phyloP scores from a whole-genome alignment of 306 rosid genomes.

The Casuarina cunninghamiana region DNA sequence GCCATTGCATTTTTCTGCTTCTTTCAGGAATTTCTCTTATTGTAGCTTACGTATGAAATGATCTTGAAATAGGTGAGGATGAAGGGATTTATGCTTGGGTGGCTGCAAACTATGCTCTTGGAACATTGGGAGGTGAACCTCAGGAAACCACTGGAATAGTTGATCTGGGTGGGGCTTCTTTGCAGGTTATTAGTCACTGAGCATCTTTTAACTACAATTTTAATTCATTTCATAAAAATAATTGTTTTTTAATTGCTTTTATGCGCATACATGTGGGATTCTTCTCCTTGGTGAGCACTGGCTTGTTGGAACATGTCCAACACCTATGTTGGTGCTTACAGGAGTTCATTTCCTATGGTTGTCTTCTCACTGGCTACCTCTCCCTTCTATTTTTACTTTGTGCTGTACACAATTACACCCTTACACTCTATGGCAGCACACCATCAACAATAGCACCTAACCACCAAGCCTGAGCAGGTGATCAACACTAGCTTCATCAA shows the following conservation, averaged over 20 bases:
- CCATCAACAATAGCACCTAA: too few relatives aligned
- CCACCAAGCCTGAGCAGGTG: too few relatives aligned
- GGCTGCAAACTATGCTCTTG: conserved; percentile 55
- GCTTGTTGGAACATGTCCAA: neutral
- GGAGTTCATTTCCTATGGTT: neutral
- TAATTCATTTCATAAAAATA: neutral
- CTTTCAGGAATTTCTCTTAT: neutral
- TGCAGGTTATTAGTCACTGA: conserved; percentile 51
- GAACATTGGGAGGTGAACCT: conserved; percentile 48
- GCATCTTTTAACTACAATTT: conserved; percentile 4
- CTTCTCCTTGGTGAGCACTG: neutral
- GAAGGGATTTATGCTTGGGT: conserved; percentile 57
- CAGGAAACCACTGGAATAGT: conserved; percentile 49
- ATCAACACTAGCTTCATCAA: too few relatives aligned
- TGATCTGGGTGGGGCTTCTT: conserved; percentile 61
- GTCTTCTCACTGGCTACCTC: too few relatives aligned
- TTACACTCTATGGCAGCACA: too few relatives aligned
- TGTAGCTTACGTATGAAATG: conserved; percentile 14
- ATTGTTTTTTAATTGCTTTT: neutral
- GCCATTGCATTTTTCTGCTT: neutral
- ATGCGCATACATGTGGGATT: neutral
- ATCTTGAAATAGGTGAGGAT: conserved; percentile 39
- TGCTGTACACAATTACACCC: too few relatives aligned
- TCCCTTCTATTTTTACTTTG: too few relatives aligned
- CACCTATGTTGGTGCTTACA: neutral